Evolutionary conservation across 192 early-diverging fungal species (phyloP), one percentile per base, ranked within the genome.

Genomic region (Kappamyces sp.): DNA sequence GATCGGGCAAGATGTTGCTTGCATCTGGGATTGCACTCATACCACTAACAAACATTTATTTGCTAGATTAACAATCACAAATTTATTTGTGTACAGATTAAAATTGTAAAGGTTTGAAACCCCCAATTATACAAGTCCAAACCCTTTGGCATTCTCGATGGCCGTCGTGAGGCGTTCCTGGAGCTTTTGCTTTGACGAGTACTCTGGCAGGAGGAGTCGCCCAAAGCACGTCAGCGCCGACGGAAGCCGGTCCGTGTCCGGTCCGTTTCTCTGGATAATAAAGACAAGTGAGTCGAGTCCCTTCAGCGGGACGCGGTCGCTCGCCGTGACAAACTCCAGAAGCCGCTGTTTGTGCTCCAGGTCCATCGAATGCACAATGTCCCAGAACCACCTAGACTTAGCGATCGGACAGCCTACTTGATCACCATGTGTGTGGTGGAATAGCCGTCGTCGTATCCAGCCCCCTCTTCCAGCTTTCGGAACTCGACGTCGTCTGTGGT

Each of bases 261-360:
- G 90, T 8, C 94, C 94, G 60, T 97, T 94, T n/a, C 92, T 71
- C 66, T 97, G 94, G 9, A 97, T 80, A 37, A 93, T 89, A 88
- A 97, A 97, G 22, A 85, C 83, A 32, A 97, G 66, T 30, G 78
- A 73, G 30, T 79, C 74, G 39, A 90, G 77, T 1, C 94, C 92
- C 45, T 85, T 83, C 38, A 94, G 64, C 5, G 94, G 94, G 2
- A 94, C 72, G n/a, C 89, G 82, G 60, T 94, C 90, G 33, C 83
- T 85, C 2, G 92, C 90, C 4, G 92, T 97, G 2, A 97, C 94
- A 79, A 97, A 97, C 0, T 78, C 67, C 39, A 97, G 68, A 36
- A 97, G 72, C 39, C 85, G 63, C 41, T 83, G 76, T 60, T 90
- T 87, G 38, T 86, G 85, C 32, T 73, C 73, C 5, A 78, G 62